These are phyloP conservation scores for Gymnopilus dilepis DNA, from an alignment of 768 basidiomycete genomes.

Conservation along the genomic window DNA sequence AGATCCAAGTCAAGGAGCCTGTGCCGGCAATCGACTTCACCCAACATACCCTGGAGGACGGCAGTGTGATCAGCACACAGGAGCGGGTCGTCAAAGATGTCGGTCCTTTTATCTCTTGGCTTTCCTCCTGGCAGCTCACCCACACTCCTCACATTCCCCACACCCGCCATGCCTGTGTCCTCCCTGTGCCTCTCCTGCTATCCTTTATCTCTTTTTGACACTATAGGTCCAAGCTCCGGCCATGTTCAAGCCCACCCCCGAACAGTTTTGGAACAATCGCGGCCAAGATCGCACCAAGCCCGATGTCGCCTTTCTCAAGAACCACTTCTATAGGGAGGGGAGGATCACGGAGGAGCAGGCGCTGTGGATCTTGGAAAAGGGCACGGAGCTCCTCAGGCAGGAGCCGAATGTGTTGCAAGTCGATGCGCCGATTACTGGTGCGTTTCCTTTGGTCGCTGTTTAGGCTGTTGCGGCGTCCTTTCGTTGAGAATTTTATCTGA, in stretches of 20 bases:
- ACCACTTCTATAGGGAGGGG: conserved; percentile 98
- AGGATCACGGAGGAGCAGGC: conserved; percentile 94
- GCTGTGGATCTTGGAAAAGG: conserved; percentile 88
- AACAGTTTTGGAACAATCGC: conserved; percentile 85
- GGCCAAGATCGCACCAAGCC: conserved; percentile 86
- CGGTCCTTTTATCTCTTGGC: conserved; percentile 29
- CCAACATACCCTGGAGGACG: conserved; percentile 92
- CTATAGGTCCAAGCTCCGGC: conserved; percentile 95
- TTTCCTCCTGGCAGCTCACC: conserved; percentile 8
- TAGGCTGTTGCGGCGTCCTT: neutral
- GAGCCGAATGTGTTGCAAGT: conserved; percentile 94
- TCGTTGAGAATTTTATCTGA: neutral
- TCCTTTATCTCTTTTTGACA: neutral
- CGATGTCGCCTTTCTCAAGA: conserved; percentile 95
- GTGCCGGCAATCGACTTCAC: conserved; percentile 82
- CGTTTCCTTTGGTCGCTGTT: conserved; percentile 27
- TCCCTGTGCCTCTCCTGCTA: too few species aligned
- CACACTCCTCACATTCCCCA: neutral
- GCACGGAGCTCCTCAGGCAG: conserved; percentile 77
- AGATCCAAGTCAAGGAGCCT: conserved; percentile 59
- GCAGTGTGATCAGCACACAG: conserved; percentile 87
- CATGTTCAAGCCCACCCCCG: conserved; percentile 88
- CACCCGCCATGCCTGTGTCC: neutral
- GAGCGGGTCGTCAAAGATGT: conserved; percentile 98
- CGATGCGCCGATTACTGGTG: conserved; percentile 97